Evolutionary conservation across 139 green algal genomes (phyloP).

Genomic region (Chlamydomonas applanata): DNA sequence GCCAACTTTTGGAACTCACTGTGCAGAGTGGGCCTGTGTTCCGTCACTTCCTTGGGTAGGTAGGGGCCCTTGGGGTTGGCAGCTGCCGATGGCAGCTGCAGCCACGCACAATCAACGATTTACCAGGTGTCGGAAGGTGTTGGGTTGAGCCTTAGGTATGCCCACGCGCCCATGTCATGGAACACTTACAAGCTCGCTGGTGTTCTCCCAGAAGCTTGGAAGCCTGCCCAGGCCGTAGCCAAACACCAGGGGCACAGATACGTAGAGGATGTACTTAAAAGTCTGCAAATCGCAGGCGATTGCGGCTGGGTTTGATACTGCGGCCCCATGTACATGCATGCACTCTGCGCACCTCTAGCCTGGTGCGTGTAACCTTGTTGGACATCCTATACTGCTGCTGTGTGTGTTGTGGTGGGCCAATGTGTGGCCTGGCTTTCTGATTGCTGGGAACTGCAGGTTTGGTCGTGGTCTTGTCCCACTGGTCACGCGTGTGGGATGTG

Average conservation of each 20-base stretch:
- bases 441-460: too few relatives aligned
- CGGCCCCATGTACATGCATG: too few relatives aligned
- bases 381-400: too few relatives aligned
- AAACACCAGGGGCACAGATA: conserved; percentile 66
- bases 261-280: conserved; percentile 74
- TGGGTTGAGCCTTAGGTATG: background rate
- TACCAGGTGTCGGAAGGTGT: background rate
- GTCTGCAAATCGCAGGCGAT: conserved; percentile 40
- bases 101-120: background rate
- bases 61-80: conserved; percentile 39
- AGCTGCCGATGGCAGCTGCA: conserved; percentile 42
- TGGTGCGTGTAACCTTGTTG: too few relatives aligned
- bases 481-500: too few relatives aligned
- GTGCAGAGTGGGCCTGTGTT: conserved; percentile 44
- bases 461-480: background rate
- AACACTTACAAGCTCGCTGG: conserved; percentile 4
- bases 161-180: background rate
- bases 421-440: too few relatives aligned
- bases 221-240: conserved; percentile 61
- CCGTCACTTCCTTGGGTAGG: conserved; percentile 46
- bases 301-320: too few relatives aligned
- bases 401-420: too few relatives aligned
- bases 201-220: conserved; percentile 52
- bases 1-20: conserved; percentile 36
- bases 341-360: too few relatives aligned